A percentile compares a stretch with the other conserved stretches of the same genome.
These are phyloP conservation scores for Aspergillus bridgeri DNA, from an alignment of 495 filamentous ascomycete genomes.

Conservation along the genomic window DNA sequence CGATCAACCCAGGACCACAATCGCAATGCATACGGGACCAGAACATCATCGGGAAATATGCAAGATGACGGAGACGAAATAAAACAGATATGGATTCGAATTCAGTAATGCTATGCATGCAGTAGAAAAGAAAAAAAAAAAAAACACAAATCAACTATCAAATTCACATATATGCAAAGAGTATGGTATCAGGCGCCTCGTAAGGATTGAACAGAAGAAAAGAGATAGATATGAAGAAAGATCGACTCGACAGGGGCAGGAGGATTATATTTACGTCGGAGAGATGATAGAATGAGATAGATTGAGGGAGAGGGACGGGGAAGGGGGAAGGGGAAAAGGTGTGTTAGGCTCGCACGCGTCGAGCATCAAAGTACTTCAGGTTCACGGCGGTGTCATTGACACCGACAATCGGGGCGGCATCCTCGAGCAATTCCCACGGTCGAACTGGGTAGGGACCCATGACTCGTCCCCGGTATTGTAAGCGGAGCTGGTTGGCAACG, in stretches of 20 bases:
- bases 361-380: constrained; percentile 72
- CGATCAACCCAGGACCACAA: background rate
- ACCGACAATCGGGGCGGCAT: constrained; percentile 74
- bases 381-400: constrained; percentile 84
- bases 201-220: background rate
- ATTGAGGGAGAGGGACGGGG: too few species aligned
- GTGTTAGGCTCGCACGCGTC: constrained; percentile 45
- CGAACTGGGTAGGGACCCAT: constrained; percentile 59
- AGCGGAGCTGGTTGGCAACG: constrained; percentile 31
- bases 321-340: too few species aligned
- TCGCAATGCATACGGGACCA: background rate
- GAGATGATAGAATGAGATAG: background rate
- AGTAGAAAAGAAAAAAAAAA: background rate
- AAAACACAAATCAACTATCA: background rate
- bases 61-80: background rate
- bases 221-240: too few species aligned
- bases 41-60: background rate
- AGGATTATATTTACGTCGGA: background rate
- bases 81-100: background rate
- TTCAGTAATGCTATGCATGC: background rate
- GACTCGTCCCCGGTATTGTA: constrained; percentile 37
- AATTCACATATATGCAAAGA: background rate
- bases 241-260: background rate
- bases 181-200: background rate
- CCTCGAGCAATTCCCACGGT: constrained; percentile 79